A percentile compares a stretch with the other conserved stretches of the same genome.
Conservation (phyloP, 768 basidiomycete species). For the Lentinula boryana region DNA sequence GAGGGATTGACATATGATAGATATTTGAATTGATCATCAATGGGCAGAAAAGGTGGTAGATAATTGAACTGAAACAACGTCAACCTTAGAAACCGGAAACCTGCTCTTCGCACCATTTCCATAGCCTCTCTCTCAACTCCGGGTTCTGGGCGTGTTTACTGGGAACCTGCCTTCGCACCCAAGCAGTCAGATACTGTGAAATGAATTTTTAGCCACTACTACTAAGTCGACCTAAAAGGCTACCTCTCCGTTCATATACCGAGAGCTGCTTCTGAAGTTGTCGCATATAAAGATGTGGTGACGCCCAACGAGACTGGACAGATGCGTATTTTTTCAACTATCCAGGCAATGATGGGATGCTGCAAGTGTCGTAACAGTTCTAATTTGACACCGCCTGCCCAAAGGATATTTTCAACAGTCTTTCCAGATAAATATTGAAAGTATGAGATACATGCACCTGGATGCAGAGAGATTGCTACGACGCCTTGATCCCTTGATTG, state of each 20-base stretch:
- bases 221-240: background rate
- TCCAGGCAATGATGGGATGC: slow-evolving; percentile 14
- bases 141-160: slow-evolving; percentile 14
- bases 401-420: background rate
- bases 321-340: slow-evolving; percentile 14
- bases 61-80: background rate
- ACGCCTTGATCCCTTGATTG: slow-evolving; percentile 22
- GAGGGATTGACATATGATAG: too few relatives aligned
- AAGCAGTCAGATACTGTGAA: slow-evolving; percentile 19
- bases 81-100: slow-evolving; percentile 6
- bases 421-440: too few relatives aligned
- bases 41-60: too few relatives aligned
- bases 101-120: slow-evolving; percentile 22
- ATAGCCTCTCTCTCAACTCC: slow-evolving; percentile 16
- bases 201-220: background rate
- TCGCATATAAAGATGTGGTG: slow-evolving; percentile 19
- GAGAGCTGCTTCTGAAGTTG: slow-evolving; percentile 18
- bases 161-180: slow-evolving; percentile 17
- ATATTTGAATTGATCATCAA: too few relatives aligned
- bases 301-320: slow-evolving; percentile 15
- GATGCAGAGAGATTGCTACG: slow-evolving; percentile 24
- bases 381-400: slow-evolving; percentile 16
- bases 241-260: slow-evolving; percentile 20
- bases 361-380: slow-evolving; percentile 20
- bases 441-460: slow-evolving; percentile 13